phyloP scores from a whole-genome alignment of 371 early-diverging fungal genomes.

The Funneliformis caledonium region DNA sequence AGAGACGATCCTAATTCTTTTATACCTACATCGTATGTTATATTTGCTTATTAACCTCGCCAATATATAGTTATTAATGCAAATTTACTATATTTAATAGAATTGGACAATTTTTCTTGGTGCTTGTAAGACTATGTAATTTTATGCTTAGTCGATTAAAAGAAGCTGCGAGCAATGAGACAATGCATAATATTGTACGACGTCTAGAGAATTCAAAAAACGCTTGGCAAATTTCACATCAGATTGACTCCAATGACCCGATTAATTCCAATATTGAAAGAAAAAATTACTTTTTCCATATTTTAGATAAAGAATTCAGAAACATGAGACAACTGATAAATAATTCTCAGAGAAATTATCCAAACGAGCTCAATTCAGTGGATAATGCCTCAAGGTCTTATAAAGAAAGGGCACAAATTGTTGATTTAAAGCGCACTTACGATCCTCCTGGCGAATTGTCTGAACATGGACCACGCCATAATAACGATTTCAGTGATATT shows the following conservation, averaged over 20 bases:
- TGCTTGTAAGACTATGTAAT: conserved; percentile 46
- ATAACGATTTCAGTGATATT: conserved; percentile 52
- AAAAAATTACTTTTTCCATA: conserved; percentile 11
- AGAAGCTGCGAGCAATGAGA: conserved; percentile 40
- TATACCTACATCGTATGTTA: conserved; percentile 16
- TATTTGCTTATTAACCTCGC: not conserved
- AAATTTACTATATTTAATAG: not conserved
- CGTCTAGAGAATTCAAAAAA: conserved; percentile 2
- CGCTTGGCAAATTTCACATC: not conserved
- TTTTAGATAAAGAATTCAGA: conserved; percentile 38
- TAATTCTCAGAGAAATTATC: not conserved
- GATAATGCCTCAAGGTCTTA: conserved; percentile 18
- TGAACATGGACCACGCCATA: conserved; percentile 46
- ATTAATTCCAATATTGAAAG: not conserved
- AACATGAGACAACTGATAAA: conserved; percentile 27
- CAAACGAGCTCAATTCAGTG: not conserved
- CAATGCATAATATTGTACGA: not conserved
- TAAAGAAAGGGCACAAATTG: conserved; percentile 6
- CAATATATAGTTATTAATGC: not conserved
- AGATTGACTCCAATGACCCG: not conserved
- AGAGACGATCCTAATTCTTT: conserved; percentile 6
- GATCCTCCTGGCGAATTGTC: conserved; percentile 43
- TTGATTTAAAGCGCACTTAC: conserved; percentile 27
- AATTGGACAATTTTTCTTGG: conserved; percentile 38
- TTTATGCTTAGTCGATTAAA: conserved; percentile 43